Evolutionary conservation across 2,329 filamentous ascomycete species (phyloP).

Genomic region (Diplodia scrobiculata): DNA sequence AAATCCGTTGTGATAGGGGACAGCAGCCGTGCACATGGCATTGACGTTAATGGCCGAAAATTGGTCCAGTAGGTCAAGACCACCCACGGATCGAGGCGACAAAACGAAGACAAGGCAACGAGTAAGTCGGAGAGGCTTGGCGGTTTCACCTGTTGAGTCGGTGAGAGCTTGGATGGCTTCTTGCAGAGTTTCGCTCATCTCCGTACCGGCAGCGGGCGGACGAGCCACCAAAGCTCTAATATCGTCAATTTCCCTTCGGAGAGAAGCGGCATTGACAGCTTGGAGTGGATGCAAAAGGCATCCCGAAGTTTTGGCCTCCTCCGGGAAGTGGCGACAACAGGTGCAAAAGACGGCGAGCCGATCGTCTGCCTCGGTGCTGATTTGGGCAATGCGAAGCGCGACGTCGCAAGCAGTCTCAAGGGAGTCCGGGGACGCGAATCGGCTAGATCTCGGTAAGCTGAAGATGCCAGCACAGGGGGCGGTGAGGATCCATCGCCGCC

Average conservation of each 20-base stretch:
- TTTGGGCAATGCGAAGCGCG: conserved; percentile 19
- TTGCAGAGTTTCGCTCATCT: conserved; percentile 27
- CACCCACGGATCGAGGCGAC: conserved; percentile 30
- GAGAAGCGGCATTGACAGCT: conserved; percentile 1
- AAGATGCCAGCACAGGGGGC: conserved; percentile 3
- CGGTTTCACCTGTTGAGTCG: conserved; percentile 2
- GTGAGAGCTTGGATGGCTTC: conserved; percentile 27
- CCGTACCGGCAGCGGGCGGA: neutral
- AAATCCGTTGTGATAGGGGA: conserved; percentile 23
- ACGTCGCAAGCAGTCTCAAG: conserved; percentile 29
- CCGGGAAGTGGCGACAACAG: conserved; percentile 27
- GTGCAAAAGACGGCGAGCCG: conserved; percentile 32
- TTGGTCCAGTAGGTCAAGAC: neutral
- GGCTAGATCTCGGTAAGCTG: conserved; percentile 24
- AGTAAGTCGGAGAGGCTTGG: conserved; percentile 23
- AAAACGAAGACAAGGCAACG: conserved; percentile 31
- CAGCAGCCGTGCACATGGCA: conserved; percentile 25
- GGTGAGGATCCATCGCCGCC: neutral
- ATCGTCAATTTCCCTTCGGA: conserved; percentile 25
- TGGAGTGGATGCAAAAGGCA: conserved; percentile 30
- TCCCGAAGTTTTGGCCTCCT: conserved; percentile 16
- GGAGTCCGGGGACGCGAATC: conserved; percentile 27
- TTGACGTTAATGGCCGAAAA: conserved; percentile 22
- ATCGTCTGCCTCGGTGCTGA: conserved; percentile 27
- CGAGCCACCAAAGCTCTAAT: conserved; percentile 25